phyloP scores from a whole-genome alignment of 2,329 filamentous ascomycete genomes.

The Ophiostoma sp. region DNA sequence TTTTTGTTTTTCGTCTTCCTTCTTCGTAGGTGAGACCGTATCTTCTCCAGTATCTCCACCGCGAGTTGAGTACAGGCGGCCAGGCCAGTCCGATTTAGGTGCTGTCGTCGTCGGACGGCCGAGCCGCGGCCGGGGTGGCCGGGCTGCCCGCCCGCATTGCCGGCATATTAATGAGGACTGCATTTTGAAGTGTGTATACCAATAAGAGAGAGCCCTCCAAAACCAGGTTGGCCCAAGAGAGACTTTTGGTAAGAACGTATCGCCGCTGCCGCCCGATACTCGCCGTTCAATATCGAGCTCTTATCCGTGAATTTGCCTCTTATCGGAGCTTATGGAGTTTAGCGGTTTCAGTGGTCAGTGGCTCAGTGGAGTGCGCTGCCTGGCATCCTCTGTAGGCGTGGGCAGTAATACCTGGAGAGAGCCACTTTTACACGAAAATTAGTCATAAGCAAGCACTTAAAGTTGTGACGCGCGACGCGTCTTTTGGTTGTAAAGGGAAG shows the following conservation, averaged over 20 bases:
- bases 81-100: not conserved
- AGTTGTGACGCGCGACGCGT: conserved; percentile 20
- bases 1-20: not conserved
- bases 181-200: not conserved
- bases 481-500: conserved; percentile 3
- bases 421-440: not conserved
- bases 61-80: not conserved
- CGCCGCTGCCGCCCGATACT: not conserved
- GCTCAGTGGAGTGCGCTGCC: not conserved
- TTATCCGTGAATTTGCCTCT: conserved; percentile 1
- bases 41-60: not conserved
- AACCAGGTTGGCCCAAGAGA: not conserved
- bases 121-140: not conserved
- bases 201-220: not conserved
- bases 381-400: not conserved
- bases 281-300: not conserved
- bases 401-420: not conserved
- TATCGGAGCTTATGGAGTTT: conserved; percentile 8
- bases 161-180: conserved; percentile 15
- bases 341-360: not conserved
- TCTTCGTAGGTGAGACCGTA: no score
- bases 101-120: not conserved
- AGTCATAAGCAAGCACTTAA: conserved; percentile 3
- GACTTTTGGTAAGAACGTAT: not conserved
- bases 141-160: conserved; percentile 14